These are phyloP conservation scores for Trichosporon ovoides DNA, from an alignment of 1,284 basidiomycete genomes.

Conservation along the genomic window DNA sequence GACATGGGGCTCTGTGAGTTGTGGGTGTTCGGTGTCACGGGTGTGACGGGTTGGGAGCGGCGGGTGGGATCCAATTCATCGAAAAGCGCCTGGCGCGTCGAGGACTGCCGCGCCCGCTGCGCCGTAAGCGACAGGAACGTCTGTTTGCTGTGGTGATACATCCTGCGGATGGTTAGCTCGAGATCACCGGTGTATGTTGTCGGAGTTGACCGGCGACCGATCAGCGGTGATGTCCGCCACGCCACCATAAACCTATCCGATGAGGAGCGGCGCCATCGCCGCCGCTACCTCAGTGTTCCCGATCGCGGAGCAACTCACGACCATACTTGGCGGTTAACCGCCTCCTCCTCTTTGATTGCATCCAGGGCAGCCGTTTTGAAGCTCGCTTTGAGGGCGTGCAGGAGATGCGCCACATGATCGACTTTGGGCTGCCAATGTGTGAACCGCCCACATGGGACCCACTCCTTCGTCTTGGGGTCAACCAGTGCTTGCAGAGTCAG, in stretches of 20 bases:
- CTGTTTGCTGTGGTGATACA: conserved; percentile 41
- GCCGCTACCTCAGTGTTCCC: not conserved
- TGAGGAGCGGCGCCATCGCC: not conserved
- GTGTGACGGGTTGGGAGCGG: conserved; percentile 1
- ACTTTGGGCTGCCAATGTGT: conserved; percentile 57
- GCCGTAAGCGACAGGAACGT: conserved; percentile 44
- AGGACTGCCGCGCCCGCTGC: conserved; percentile 33
- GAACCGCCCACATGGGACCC: conserved; percentile 28
- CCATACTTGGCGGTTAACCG: conserved; percentile 76
- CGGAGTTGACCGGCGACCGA: not conserved
- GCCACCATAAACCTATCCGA: too few relatives aligned
- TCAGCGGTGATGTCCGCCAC: not conserved
- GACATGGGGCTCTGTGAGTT: not conserved
- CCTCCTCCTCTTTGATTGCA: conserved; percentile 63
- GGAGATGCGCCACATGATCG: conserved; percentile 72
- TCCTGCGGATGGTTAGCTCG: conserved; percentile 17
- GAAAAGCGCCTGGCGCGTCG: conserved; percentile 27
- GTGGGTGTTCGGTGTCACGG: not conserved
- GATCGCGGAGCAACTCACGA: conserved; percentile 54
- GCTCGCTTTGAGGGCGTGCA: conserved; percentile 71
- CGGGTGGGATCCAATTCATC: conserved; percentile 10
- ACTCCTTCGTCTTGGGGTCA: conserved; percentile 32
- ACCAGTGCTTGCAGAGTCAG: conserved; percentile 22
- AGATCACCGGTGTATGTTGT: not conserved
- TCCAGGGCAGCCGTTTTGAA: conserved; percentile 75